Evolutionary conservation across 2,329 filamentous ascomycete species (phyloP).

Genomic region (Herpotrichia juniperi): DNA sequence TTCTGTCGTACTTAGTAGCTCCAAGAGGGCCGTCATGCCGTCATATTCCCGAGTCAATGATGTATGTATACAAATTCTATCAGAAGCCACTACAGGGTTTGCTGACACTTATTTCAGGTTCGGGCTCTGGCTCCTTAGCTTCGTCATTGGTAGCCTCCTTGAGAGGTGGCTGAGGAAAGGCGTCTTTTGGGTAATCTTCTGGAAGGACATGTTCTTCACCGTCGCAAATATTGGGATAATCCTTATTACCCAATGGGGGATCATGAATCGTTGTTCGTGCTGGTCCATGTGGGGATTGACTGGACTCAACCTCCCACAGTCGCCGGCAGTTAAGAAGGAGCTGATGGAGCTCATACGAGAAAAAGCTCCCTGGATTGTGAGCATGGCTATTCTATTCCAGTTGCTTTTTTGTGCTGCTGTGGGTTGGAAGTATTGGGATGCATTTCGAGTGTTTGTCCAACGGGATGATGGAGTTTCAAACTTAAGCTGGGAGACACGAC

Average conservation of each 20-base stretch:
- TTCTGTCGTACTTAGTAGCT: conserved; percentile 20
- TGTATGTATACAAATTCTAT: conserved; percentile 12
- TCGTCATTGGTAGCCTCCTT: conserved; percentile 12
- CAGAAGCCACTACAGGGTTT: neutral
- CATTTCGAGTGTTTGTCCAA: conserved; percentile 23
- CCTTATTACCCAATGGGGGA: conserved; percentile 22
- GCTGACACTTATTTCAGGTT: conserved; percentile 14
- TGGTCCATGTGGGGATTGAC: conserved; percentile 21
- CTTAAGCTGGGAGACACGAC: conserved; percentile 7
- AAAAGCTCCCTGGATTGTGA: conserved; percentile 18
- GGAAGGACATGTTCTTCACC: conserved; percentile 20
- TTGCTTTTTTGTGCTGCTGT: conserved; percentile 19
- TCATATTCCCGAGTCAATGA: conserved; percentile 22
- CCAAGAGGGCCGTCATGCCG: conserved; percentile 19
- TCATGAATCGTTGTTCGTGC: conserved; percentile 25
- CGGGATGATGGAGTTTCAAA: conserved; percentile 23
- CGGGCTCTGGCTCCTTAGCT: conserved; percentile 19
- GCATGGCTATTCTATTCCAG: conserved; percentile 22
- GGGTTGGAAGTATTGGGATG: conserved; percentile 22
- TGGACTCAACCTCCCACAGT: conserved; percentile 21
- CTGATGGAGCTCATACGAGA: conserved; percentile 23
- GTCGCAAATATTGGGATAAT: conserved; percentile 17
- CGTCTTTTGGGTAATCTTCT: conserved; percentile 22
- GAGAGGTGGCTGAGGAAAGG: conserved; percentile 11
- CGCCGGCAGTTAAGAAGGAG: conserved; percentile 14